phyloP scores from a whole-genome alignment of 495 filamentous ascomycete genomes.

The Monascus purpureus region DNA sequence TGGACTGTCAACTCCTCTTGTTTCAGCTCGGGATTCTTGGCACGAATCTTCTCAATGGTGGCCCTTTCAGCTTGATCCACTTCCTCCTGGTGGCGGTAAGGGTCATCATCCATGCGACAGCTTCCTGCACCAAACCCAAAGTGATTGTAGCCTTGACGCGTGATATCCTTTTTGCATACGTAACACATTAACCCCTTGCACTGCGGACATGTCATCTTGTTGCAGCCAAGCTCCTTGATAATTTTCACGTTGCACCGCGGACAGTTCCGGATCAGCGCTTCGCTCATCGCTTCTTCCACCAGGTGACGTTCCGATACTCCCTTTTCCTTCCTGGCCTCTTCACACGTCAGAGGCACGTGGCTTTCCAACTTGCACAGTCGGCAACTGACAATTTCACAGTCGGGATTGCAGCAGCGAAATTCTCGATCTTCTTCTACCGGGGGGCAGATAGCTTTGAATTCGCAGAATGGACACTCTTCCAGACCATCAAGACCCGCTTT shows the following conservation, averaged over 20 bases:
- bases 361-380: conserved; percentile 57
- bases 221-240: conserved; percentile 69
- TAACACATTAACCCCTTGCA: conserved; percentile 53
- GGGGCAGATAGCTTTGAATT: conserved; percentile 57
- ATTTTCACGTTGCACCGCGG: conserved; percentile 46
- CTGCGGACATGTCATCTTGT: conserved; percentile 60
- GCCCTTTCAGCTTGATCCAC: conserved; percentile 49
- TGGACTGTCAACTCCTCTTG: conserved; percentile 10
- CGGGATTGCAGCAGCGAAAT: conserved; percentile 54
- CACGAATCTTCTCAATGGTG: conserved; percentile 25
- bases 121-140: conserved; percentile 10
- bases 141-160: conserved; percentile 11
- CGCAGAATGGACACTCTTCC: conserved; percentile 67
- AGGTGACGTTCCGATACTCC: conserved; percentile 44
- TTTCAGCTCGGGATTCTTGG: conserved; percentile 9
- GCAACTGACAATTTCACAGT: conserved; percentile 55
- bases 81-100: conserved; percentile 45
- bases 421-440: conserved; percentile 59
- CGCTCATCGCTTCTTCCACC: conserved; percentile 75
- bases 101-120: conserved; percentile 54
- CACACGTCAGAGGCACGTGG: conserved; percentile 63
- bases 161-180: conserved; percentile 45
- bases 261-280: conserved; percentile 53
- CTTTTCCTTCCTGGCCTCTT: conserved; percentile 49
- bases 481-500: conserved; percentile 52